phyloP scores from a whole-genome alignment of 148 eudicot genomes.

The Drosera capensis region DNA sequence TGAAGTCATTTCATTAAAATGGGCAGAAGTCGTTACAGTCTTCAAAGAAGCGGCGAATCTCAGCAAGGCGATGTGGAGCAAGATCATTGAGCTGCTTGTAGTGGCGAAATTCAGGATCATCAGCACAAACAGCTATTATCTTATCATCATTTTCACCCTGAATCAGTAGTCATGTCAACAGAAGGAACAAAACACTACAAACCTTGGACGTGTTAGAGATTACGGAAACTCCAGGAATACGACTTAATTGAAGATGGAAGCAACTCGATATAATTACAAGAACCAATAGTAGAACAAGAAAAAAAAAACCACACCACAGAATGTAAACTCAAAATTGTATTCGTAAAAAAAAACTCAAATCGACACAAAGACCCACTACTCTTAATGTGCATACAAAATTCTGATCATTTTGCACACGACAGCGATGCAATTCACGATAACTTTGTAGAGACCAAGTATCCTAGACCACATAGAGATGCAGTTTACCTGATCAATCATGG shows the following conservation, averaged over 20 bases:
- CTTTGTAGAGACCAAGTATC: too few species aligned
- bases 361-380: not conserved
- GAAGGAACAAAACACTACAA: not conserved
- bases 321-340: not conserved
- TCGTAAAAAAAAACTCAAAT: not conserved
- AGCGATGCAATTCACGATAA: too few species aligned
- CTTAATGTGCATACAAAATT: too few species aligned
- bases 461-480: too few species aligned
- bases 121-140: conserved; percentile 46
- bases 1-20: not conserved
- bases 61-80: conserved; percentile 54
- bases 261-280: too few species aligned
- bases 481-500: conserved; percentile 87
- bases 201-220: too few species aligned
- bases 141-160: conserved; percentile 57
- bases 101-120: conserved; percentile 52
- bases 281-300: too few species aligned
- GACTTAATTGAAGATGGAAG: too few species aligned
- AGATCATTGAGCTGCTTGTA: conserved; percentile 35
- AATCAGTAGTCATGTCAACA: not conserved
- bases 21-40: conserved; percentile 31
- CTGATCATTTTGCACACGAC: too few species aligned
- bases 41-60: conserved; percentile 46
- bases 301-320: too few species aligned
- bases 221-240: too few species aligned